Conservation (phyloP, 495 filamentous ascomycete species). For the Durotheca rogersii region DNA sequence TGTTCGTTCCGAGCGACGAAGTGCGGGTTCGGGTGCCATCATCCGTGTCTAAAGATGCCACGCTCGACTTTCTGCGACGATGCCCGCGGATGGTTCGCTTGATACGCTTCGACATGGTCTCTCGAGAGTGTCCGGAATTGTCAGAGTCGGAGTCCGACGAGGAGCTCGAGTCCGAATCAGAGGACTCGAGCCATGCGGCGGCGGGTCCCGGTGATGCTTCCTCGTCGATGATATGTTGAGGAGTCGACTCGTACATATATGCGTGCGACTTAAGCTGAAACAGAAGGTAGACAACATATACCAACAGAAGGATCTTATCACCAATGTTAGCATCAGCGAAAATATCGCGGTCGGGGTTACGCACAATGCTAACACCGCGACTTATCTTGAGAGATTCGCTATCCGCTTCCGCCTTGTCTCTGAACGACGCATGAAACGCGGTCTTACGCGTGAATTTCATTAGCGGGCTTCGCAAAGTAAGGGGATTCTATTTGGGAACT, state of each 20-base stretch:
- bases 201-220: slow-evolving; percentile 81
- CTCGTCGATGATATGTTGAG: slow-evolving; percentile 85
- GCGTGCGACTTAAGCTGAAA: slow-evolving; percentile 92
- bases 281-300: slow-evolving; percentile 81
- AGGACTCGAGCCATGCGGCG: slow-evolving; percentile 75
- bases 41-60: slow-evolving; percentile 63
- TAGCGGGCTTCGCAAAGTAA: background rate
- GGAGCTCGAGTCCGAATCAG: slow-evolving; percentile 61
- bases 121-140: slow-evolving; percentile 64
- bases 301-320: slow-evolving; percentile 68
- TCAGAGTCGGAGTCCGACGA: slow-evolving; percentile 66
- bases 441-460: slow-evolving; percentile 51
- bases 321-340: slow-evolving; percentile 5
- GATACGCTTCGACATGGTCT: slow-evolving; percentile 72
- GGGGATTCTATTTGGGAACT: slow-evolving; percentile 1
- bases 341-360: slow-evolving; percentile 21
- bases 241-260: slow-evolving; percentile 88
- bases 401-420: slow-evolving; percentile 55
- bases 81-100: slow-evolving; percentile 66
- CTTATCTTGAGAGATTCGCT: slow-evolving; percentile 74
- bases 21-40: slow-evolving; percentile 37
- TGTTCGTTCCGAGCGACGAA: slow-evolving; percentile 41
- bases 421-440: slow-evolving; percentile 38
- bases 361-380: slow-evolving; percentile 84
- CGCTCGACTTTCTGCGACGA: slow-evolving; percentile 71